phyloP scores from a whole-genome alignment of 1,139 yeast genomes.

The Suhomyces guaymorum region DNA sequence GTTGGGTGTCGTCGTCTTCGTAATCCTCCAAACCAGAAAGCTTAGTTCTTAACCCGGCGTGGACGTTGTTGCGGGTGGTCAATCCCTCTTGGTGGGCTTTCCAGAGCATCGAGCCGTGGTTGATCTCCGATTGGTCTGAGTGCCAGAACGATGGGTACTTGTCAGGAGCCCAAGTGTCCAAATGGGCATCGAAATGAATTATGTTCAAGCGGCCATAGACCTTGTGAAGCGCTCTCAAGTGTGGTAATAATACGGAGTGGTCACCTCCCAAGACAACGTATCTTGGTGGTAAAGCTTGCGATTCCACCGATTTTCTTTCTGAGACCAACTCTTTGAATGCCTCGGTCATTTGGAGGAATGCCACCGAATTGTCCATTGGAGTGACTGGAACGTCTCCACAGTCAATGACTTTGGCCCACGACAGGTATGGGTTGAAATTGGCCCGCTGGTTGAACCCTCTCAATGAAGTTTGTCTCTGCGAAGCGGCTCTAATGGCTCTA shows the following conservation, averaged over 20 bases:
- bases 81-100: conserved; percentile 70
- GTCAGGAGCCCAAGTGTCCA: conserved; percentile 79
- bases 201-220: conserved; percentile 65
- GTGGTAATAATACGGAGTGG: conserved; percentile 72
- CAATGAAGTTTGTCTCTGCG: conserved; percentile 66
- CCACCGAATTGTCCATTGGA: conserved; percentile 73
- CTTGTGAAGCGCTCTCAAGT: conserved; percentile 59
- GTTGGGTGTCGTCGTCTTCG: conserved; percentile 62
- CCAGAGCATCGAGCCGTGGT: conserved; percentile 85
- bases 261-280: conserved; percentile 76
- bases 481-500: conserved; percentile 68
- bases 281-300: conserved; percentile 48
- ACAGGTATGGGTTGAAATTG: conserved; percentile 58
- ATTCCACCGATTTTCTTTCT: conserved; percentile 24
- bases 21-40: conserved; percentile 63
- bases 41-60: conserved; percentile 73
- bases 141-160: conserved; percentile 69
- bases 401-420: conserved; percentile 70
- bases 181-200: conserved; percentile 77
- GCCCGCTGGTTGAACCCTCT: conserved; percentile 74
- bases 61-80: conserved; percentile 57
- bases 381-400: conserved; percentile 83
- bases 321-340: conserved; percentile 62
- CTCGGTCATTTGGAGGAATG: conserved; percentile 67
- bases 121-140: conserved; percentile 61